A percentile compares a stretch with the other conserved stretches of the same genome.
phyloP scores from a whole-genome alignment of 2,329 filamentous ascomycete genomes.

The Leptographium procerum region DNA sequence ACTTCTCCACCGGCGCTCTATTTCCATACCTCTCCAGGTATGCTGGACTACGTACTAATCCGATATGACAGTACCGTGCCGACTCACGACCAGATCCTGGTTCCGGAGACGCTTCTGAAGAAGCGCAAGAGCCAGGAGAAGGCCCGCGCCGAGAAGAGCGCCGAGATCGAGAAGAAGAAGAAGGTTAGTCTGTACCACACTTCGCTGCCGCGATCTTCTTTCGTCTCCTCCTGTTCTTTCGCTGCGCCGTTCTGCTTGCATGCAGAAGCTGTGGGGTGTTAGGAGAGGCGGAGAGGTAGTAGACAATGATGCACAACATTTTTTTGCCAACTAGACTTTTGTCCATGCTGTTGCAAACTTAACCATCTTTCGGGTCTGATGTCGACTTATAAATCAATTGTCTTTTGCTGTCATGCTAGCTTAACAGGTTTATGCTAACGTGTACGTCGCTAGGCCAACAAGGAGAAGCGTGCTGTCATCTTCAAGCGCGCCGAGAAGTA shows the following conservation, averaged over 20 bases:
- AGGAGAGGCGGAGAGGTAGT: neutral
- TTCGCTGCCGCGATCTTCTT: constrained; percentile 7
- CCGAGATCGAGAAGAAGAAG: constrained; percentile 77
- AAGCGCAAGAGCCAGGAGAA: constrained; percentile 99
- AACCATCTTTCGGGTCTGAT: constrained; percentile 99
- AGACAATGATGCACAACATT: constrained; percentile 74
- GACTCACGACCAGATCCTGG: constrained; percentile 88
- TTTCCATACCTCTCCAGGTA: constrained; percentile 43
- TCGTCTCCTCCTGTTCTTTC: neutral
- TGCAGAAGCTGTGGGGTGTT: too few relatives aligned
- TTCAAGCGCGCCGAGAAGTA: constrained; percentile 99
- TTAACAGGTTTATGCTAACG: constrained; percentile 13
- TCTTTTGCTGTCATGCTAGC: neutral
- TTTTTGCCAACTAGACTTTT: constrained; percentile 79
- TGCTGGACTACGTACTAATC: constrained; percentile 72
- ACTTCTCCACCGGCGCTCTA: constrained; percentile 83
- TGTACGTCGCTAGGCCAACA: constrained; percentile 60
- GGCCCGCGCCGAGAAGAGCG: constrained; percentile 79
- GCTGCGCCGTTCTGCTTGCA: too few relatives aligned
- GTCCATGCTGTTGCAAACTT: constrained; percentile 97
- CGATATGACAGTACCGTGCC: constrained; percentile 69
- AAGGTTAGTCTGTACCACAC: constrained; percentile 48
- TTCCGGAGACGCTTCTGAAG: constrained; percentile 99
- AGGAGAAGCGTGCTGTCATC: constrained; percentile 96
- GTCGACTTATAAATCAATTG: constrained; percentile 10